Conservation (phyloP, 495 filamentous ascomycete species). For the Gamarada debralockiae region DNA sequence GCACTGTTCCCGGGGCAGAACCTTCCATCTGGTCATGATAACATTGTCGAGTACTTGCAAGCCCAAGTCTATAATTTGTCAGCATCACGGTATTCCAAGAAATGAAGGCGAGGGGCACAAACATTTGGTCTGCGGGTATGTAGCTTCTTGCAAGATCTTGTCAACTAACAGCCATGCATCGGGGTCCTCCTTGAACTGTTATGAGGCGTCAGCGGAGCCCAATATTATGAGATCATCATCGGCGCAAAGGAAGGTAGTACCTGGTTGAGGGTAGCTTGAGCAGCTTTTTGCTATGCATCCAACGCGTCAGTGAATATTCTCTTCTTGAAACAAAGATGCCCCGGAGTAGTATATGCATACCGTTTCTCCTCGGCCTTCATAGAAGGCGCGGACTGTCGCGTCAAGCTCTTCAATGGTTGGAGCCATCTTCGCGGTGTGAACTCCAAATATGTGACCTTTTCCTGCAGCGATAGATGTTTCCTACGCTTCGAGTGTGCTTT, state of each 20-base stretch:
- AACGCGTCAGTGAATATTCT: slow-evolving; percentile 12
- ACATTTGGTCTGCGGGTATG: slow-evolving; percentile 97
- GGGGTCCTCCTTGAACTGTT: slow-evolving; percentile 95
- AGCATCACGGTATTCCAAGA: slow-evolving; percentile 31
- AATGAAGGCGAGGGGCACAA: slow-evolving; percentile 30
- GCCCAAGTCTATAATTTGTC: slow-evolving; percentile 68
- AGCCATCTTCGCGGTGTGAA: slow-evolving; percentile 37
- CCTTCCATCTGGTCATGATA: slow-evolving; percentile 99
- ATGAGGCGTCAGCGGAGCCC: slow-evolving; percentile 24
- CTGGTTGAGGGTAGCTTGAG: slow-evolving; percentile 90
- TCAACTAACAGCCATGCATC: slow-evolving; percentile 97
- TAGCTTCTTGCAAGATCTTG: slow-evolving; percentile 85
- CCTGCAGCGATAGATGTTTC: slow-evolving; percentile 9
- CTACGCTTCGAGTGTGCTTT: slow-evolving; percentile 3
- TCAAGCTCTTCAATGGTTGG: slow-evolving; percentile 86
- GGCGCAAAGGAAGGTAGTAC: slow-evolving; percentile 42
- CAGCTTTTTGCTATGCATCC: slow-evolving; percentile 83
- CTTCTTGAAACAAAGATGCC: neutral
- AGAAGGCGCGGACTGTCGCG: slow-evolving; percentile 92
- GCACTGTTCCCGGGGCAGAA: slow-evolving; percentile 91
- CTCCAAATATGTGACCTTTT: slow-evolving; percentile 13
- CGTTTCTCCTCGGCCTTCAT: slow-evolving; percentile 88
- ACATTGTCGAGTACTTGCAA: slow-evolving; percentile 97
- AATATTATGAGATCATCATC: neutral
- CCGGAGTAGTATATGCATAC: slow-evolving; percentile 46